Evolutionary conservation across 371 early-diverging fungal species (phyloP), one percentile per base, ranked within the genome.

Genomic region (Mucor saturninus): DNA sequence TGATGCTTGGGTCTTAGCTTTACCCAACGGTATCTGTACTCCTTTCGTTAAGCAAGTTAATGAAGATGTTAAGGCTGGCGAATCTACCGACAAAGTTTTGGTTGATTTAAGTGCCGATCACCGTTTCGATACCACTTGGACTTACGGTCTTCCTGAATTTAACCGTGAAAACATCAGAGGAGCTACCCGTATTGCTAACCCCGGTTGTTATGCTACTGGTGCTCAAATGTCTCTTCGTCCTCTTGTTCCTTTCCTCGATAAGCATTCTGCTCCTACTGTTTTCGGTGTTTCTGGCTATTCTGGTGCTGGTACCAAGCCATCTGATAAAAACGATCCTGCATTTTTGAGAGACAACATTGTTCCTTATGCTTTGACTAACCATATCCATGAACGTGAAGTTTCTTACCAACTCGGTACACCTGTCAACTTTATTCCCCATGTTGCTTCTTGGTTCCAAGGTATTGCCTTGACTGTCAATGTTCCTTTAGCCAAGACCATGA

Each of bases 141-240:
- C 86, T 15, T 97, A 98, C 76, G 97, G 97, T 31, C 87, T 98
- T 51, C 96, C 97, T 43, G 86, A 95, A 78, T 87, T 93, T 63
- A 83, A 85, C 68, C 86, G 93, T 32, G 75, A 75, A 30, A 72
- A 84, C 54, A 65, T 95, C 39, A 59, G 58, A 8, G 79, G 77
- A 4, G 81, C 88, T 30, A 86, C 73, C 14, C 87, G 87, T 54
- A 91, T 98, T 54, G 85, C 95, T 56, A 98, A 98, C 78, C 98
- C 98, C 5, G 98, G 98, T 0, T 98, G 98, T 78, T 98, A 98
- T 75, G 98, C 98, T 9, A 98, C 98, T 1, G 97, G 95, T 31
- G 86, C 93, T 15, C 98, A 98, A 81, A 74, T 97, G 70, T 90
- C 93, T 0, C 75, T 97, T 52, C 89, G 88, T 7, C 97, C 98